Base-by-base conservation (phyloP, 2,329 filamentous ascomycete species). In the Aspergillus calidoustus region DNA sequence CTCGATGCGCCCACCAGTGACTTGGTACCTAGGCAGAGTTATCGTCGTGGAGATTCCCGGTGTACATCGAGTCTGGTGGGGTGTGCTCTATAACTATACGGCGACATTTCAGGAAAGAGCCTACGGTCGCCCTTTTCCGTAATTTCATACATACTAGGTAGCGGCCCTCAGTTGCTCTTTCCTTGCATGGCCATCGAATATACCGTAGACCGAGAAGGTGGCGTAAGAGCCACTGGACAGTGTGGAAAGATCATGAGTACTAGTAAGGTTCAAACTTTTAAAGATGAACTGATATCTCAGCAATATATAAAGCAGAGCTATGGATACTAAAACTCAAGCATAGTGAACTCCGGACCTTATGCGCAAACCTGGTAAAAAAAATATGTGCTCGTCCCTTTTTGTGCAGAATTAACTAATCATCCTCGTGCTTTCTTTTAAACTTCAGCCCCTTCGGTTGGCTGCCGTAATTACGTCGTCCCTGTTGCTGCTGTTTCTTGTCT, bases 381-480 rank as follows among this genome's bases (percentile, higher is more conserved):
- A 31, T n/a, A 49, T 30, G 15, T 44, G 50, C 55, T 57, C 53
- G 54, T 59, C 43, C 44, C 31, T 43, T 46, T 30, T 59, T 31
- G 22, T n/a, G 38, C 7, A n/a, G 50, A 30, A 53, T 22, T 17
- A 50, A 59, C 64, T 68, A 69, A 64, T 67, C 68, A 61, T 80
- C 72, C 25, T 75, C 70, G 59, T 74, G 69, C 70, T 80, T 83
- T 51, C 82, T 79, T 75, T 84, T 84, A 72, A 84, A 86, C 70
- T 83, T 83, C 68, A 82, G 77, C 22, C 79, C 64, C 47, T 69
- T 62, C 34, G 90, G 91, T 79, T 96, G 91, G 71, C 89, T 92
- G 53, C 92, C 92, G 73, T 94, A 95, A 11, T 86, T 84, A 71
- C 89, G 82, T 69, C 91, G 82, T 44, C 86, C 87, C 54, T 85